These are phyloP conservation scores for Xylaria grammica DNA, from an alignment of 495 filamentous ascomycete species.

Conservation along the genomic window DNA sequence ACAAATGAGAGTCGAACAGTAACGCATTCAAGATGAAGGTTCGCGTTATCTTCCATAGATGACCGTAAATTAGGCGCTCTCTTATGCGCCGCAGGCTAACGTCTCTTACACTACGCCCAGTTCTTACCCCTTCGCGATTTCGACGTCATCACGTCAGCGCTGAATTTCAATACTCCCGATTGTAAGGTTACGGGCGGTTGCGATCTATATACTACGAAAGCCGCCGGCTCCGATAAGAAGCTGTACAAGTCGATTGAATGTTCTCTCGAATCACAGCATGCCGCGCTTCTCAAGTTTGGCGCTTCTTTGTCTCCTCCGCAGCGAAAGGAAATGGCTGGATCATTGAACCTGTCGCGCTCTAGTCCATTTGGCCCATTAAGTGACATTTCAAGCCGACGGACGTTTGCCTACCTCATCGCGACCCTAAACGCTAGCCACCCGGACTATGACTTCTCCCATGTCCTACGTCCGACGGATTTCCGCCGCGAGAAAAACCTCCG, in stretches of 20 bases:
- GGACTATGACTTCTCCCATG: constrained; percentile 96
- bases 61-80: neutral
- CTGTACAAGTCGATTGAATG: constrained; percentile 93
- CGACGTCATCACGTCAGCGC: constrained; percentile 82
- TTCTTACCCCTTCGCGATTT: constrained; percentile 89
- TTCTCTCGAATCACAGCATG: constrained; percentile 86
- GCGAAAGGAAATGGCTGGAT: constrained; percentile 56
- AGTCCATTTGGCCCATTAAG: constrained; percentile 90
- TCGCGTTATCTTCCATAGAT: neutral
- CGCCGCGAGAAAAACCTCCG: constrained; percentile 74
- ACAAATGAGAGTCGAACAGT: constrained; percentile 5
- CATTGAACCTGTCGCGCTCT: constrained; percentile 77
- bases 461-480: constrained; percentile 87
- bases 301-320: constrained; percentile 81
- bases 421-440: constrained; percentile 97
- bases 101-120: constrained; percentile 50
- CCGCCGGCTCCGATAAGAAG: constrained; percentile 91
- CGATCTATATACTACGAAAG: constrained; percentile 97
- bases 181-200: constrained; percentile 88
- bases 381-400: constrained; percentile 83
- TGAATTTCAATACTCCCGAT: constrained; percentile 93
- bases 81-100: constrained; percentile 12
- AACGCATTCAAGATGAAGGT: constrained; percentile 21
- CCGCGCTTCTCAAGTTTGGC: constrained; percentile 79
- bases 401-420: constrained; percentile 94